These are phyloP conservation scores for Punica granatum DNA, from an alignment of 345 rosid genomes.

Conservation along the genomic window DNA sequence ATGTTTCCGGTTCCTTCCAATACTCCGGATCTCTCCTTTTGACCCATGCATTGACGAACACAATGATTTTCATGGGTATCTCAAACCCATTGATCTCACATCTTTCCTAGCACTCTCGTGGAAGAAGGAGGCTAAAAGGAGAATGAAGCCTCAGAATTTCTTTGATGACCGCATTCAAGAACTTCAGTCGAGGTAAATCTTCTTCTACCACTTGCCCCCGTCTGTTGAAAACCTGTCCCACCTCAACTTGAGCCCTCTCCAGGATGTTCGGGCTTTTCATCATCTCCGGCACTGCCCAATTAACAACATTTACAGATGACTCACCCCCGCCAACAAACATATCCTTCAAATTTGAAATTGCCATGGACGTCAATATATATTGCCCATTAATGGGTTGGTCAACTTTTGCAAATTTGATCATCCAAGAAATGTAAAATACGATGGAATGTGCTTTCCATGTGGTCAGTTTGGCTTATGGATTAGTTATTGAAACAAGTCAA, in stretches of 20 bases:
- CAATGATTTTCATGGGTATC: too few species aligned
- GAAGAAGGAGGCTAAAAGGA: constrained; percentile 18
- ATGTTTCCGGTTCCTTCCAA: constrained; percentile 21
- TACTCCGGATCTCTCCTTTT: constrained; percentile 12
- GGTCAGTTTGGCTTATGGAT: too few species aligned
- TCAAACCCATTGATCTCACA: too few species aligned
- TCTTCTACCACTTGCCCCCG: constrained; percentile 10
- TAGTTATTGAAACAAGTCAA: not conserved
- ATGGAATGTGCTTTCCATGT: too few species aligned
- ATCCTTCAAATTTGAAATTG: constrained; percentile 12
- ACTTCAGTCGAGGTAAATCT: constrained; percentile 10
- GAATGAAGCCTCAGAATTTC: constrained; percentile 30
- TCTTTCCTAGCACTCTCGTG: constrained; percentile 16
- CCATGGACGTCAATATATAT: too few species aligned
- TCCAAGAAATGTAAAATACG: too few species aligned
- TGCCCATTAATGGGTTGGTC: too few species aligned
- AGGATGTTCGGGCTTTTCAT: constrained; percentile 20
- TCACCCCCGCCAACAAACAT: constrained; percentile 23
- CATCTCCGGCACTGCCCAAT: constrained; percentile 26
- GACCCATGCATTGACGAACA: too few species aligned
- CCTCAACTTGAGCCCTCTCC: constrained; percentile 21
- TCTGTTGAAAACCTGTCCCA: constrained; percentile 9
- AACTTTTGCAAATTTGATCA: too few species aligned
- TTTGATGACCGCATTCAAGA: constrained; percentile 15
- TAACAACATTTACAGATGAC: constrained; percentile 19